phyloP scores from a whole-genome alignment of 176 grass and related monocot genomes.

The Carex kokanica region DNA sequence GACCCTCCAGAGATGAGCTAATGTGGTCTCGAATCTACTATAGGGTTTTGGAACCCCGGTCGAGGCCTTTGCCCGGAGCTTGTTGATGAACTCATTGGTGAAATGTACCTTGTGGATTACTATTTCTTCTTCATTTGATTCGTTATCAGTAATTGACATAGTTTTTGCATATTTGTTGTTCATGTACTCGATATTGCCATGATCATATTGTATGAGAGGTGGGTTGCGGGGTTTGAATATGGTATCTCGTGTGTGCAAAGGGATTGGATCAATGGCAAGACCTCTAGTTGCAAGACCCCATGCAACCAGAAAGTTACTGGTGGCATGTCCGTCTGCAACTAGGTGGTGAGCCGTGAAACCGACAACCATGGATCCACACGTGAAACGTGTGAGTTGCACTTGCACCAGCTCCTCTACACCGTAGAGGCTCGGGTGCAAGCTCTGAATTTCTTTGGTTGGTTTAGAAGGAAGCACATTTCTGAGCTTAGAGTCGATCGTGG shows the following conservation, averaged over 20 bases:
- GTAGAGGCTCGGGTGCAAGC: slow-evolving; percentile 32
- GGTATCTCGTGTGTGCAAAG: slow-evolving; percentile 17
- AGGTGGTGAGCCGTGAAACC: slow-evolving; percentile 47
- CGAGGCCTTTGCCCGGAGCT: slow-evolving; percentile 37
- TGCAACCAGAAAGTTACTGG: slow-evolving; percentile 49
- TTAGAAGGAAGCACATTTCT: slow-evolving; percentile 23
- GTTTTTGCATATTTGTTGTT: not conserved
- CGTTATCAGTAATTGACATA: not conserved
- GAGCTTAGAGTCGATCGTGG: slow-evolving; percentile 26
- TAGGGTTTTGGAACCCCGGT: slow-evolving; percentile 27
- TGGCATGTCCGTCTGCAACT: slow-evolving; percentile 48
- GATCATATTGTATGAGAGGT: slow-evolving; percentile 36
- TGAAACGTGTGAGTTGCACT: slow-evolving; percentile 57
- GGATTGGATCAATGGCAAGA: not conserved
- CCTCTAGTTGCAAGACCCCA: slow-evolving; percentile 51
- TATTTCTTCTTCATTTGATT: not conserved
- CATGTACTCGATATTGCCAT: slow-evolving; percentile 41
- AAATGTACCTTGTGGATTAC: slow-evolving; percentile 61
- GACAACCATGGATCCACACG: slow-evolving; percentile 42
- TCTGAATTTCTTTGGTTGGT: slow-evolving; percentile 32
- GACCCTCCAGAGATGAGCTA: slow-evolving; percentile 61
- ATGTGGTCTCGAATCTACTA: slow-evolving; percentile 54
- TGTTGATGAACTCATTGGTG: slow-evolving; percentile 53
- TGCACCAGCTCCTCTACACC: slow-evolving; percentile 45
- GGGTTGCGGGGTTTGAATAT: slow-evolving; percentile 31